Conservation (phyloP, 305 asterid genomes). For the Fraxinus sp. region DNA sequence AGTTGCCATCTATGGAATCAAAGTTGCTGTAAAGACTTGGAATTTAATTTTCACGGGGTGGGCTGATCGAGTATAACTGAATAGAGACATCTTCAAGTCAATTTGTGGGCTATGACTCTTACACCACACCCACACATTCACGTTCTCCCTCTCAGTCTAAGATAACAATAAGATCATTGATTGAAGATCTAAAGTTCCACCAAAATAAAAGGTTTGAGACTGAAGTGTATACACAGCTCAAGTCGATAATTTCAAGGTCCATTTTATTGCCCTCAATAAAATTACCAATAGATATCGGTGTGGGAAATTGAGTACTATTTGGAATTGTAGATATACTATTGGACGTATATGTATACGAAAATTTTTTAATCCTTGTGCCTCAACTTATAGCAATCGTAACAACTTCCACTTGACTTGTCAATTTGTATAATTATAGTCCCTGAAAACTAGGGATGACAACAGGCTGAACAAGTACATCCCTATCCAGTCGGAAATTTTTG, state of each 20-base stretch:
- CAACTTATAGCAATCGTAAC: neutral
- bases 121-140: neutral
- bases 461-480: neutral
- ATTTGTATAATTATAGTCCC: neutral
- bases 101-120: neutral
- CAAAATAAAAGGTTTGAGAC: neutral
- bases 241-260: neutral
- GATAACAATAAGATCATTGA: too few relatives aligned
- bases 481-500: neutral
- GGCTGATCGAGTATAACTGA: neutral
- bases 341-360: neutral
- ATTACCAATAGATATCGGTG: neutral
- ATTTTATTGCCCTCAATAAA: too few relatives aligned
- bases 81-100: too few relatives aligned
- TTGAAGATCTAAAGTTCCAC: neutral
- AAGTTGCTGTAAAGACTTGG: neutral
- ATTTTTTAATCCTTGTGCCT: neutral
- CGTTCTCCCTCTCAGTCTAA: neutral
- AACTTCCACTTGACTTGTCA: neutral
- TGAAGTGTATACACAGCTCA: neutral
- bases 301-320: neutral
- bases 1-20: neutral
- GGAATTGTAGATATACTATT: neutral
- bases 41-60: neutral
- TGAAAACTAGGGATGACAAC: neutral